Percentiles rank a stretch among this genome's conserved stretches.
These are phyloP conservation scores for Dactylellina drechsleri DNA, from an alignment of 2,329 filamentous ascomycete genomes.

Conservation along the genomic window DNA sequence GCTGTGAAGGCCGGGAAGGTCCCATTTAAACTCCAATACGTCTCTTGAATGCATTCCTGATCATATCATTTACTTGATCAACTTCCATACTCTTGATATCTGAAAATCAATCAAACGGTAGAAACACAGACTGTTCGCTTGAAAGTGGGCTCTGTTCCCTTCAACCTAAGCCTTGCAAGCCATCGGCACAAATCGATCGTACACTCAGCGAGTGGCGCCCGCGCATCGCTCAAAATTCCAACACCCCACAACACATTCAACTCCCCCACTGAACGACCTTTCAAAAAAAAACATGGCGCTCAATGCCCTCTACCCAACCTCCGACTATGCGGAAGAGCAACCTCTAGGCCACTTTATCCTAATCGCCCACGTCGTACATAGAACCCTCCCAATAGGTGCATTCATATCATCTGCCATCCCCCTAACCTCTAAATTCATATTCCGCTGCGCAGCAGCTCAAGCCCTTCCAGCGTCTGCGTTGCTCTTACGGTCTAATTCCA, in stretches of 20 bases:
- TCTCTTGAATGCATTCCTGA: too few relatives aligned
- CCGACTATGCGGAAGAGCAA: slow-evolving; percentile 73
- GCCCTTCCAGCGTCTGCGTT: slow-evolving; percentile 59
- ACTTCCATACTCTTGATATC: too few relatives aligned
- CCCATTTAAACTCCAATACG: too few relatives aligned
- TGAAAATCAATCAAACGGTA: too few relatives aligned
- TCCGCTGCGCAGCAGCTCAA: slow-evolving; percentile 57
- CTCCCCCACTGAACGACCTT: background rate
- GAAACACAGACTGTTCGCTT: too few relatives aligned
- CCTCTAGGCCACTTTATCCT: slow-evolving; percentile 68
- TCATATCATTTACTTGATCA: too few relatives aligned
- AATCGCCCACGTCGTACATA: slow-evolving; percentile 69
- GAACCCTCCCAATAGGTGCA: slow-evolving; percentile 68
- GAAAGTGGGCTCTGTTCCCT: too few relatives aligned
- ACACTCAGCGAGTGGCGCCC: background rate
- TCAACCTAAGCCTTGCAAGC: too few relatives aligned
- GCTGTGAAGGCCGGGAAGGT: background rate
- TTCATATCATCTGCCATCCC: slow-evolving; percentile 64
- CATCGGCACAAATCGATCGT: too few relatives aligned
- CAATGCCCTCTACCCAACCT: slow-evolving; percentile 36
- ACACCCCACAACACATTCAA: background rate
- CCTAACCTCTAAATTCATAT: slow-evolving; percentile 59
- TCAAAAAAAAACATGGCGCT: slow-evolving; percentile 24
- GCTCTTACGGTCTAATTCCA: slow-evolving; percentile 65
- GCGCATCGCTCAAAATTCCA: background rate